Evolutionary conservation across 345 rosid genomes (phyloP).

Genomic region (Isatis tinctoria): DNA sequence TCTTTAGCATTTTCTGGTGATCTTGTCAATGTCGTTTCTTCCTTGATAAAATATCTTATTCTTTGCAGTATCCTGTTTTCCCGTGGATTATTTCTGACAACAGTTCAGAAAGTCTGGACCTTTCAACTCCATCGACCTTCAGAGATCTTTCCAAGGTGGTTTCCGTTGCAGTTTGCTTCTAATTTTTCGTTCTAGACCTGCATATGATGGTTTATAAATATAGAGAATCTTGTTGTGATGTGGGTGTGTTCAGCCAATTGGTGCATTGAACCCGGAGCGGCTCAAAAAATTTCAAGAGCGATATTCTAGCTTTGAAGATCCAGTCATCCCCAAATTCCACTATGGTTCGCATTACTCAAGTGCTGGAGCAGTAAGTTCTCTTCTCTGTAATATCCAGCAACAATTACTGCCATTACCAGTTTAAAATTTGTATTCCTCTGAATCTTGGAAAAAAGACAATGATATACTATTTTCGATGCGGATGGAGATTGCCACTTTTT

Average conservation of each 20-base stretch:
- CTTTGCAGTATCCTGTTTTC: slow-evolving; percentile 94
- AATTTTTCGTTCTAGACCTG: slow-evolving; percentile 4
- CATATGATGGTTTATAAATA: slow-evolving; percentile 18
- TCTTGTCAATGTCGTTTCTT: neutral
- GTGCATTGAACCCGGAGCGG: slow-evolving; percentile 83
- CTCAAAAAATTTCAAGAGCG: slow-evolving; percentile 86
- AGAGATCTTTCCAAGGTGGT: slow-evolving; percentile 96
- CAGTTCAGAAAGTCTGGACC: slow-evolving; percentile 70
- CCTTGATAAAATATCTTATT: slow-evolving; percentile 22
- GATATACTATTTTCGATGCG: neutral
- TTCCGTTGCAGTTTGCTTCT: slow-evolving; percentile 30
- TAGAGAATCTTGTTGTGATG: slow-evolving; percentile 17
- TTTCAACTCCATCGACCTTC: slow-evolving; percentile 77
- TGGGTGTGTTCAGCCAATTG: slow-evolving; percentile 75
- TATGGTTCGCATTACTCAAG: slow-evolving; percentile 99
- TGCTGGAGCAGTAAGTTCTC: slow-evolving; percentile 81
- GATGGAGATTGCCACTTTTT: slow-evolving; percentile 7
- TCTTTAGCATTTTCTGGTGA: slow-evolving; percentile 2
- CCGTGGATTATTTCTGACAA: slow-evolving; percentile 96
- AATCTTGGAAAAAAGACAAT: neutral
- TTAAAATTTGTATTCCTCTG: neutral
- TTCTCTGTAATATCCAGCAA: slow-evolving; percentile 14
- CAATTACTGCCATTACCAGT: slow-evolving; percentile 9
- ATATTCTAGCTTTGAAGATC: slow-evolving; percentile 96
- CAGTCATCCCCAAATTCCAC: slow-evolving; percentile 96